Evolutionary conservation across 2,329 filamentous ascomycete species (phyloP).

Genomic region (Colletotrichum trifolii): DNA sequence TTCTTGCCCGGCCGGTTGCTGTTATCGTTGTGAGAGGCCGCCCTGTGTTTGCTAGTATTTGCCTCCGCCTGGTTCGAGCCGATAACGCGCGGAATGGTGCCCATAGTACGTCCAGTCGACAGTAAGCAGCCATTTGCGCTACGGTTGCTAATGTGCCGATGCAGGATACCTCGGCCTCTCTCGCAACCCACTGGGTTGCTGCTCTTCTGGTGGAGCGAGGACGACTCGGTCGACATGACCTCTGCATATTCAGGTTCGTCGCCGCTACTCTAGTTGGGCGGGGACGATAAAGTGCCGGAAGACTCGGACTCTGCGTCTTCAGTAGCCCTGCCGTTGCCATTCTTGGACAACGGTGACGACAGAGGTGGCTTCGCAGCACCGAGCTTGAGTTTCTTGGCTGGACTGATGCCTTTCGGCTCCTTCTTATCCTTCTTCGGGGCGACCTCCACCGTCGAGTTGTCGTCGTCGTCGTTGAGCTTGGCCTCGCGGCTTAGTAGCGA

Average conservation of each 20-base stretch:
- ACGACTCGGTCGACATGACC: no score
- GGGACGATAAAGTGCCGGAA: conserved; percentile 66
- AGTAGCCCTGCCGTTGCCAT: conserved; percentile 50
- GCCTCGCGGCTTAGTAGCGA: conserved; percentile 64
- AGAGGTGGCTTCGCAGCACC: conserved; percentile 57
- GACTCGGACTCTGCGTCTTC: conserved; percentile 66
- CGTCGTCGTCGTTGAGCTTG: conserved; percentile 46
- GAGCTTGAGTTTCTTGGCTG: conserved; percentile 54
- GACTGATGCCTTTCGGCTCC: conserved; percentile 49
- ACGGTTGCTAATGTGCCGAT: no score
- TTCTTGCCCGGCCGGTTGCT: no score
- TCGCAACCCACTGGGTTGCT: no score
- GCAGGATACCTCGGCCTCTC: no score
- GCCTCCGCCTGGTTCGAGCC: no score
- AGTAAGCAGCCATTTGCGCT: no score
- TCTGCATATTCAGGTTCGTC: background rate
- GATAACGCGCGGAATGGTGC: no score
- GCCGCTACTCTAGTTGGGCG: conserved; percentile 46
- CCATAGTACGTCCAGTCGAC: no score
- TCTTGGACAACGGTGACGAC: conserved; percentile 62
- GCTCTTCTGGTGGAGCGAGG: no score
- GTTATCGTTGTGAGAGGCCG: no score
- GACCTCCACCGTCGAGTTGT: conserved; percentile 42
- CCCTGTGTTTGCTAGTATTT: no score
- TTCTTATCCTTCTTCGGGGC: conserved; percentile 53